Percentiles rank a stretch among this genome's conserved stretches.
These are phyloP conservation scores for Oidium heveae DNA, from an alignment of 2,329 filamentous ascomycete species.

Conservation along the genomic window DNA sequence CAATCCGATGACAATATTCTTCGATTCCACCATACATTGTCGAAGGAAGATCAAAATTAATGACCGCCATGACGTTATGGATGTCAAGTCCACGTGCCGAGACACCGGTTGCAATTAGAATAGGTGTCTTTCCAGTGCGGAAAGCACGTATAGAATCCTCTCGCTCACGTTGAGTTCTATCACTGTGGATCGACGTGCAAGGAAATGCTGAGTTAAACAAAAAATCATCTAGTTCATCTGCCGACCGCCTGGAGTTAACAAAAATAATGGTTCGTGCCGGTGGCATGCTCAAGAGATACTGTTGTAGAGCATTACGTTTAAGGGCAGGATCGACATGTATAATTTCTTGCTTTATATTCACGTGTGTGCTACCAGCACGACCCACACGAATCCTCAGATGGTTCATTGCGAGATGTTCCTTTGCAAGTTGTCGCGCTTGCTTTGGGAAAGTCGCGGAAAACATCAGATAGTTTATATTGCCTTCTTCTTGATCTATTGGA, in stretches of 20 bases:
- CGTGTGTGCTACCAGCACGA: slow-evolving; percentile 58
- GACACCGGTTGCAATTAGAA: slow-evolving; percentile 69
- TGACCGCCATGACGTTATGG: slow-evolving; percentile 63
- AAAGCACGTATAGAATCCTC: slow-evolving; percentile 81
- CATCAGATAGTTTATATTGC: slow-evolving; percentile 44
- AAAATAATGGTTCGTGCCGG: slow-evolving; percentile 73
- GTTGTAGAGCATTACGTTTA: slow-evolving; percentile 48
- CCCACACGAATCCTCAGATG: slow-evolving; percentile 68
- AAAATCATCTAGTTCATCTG: slow-evolving; percentile 70
- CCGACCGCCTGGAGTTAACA: slow-evolving; percentile 54
- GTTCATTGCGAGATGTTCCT: slow-evolving; percentile 45
- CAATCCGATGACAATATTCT: slow-evolving; percentile 87
- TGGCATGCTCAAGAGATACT: slow-evolving; percentile 42
- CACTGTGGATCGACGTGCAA: slow-evolving; percentile 66
- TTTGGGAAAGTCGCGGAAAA: slow-evolving; percentile 92
- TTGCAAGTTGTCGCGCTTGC: slow-evolving; percentile 48
- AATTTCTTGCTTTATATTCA: slow-evolving; percentile 60
- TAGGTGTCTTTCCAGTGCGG: slow-evolving; percentile 45
- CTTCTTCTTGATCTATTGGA: slow-evolving; percentile 47
- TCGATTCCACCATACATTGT: slow-evolving; percentile 60
- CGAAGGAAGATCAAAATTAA: slow-evolving; percentile 77
- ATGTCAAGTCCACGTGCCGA: slow-evolving; percentile 77
- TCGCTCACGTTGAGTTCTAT: slow-evolving; percentile 71
- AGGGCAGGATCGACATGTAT: slow-evolving; percentile 34
- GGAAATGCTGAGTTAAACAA: slow-evolving; percentile 60